These are phyloP conservation scores for Picea sitchensis DNA, from an alignment of 75 land plant species.

Conservation along the genomic window DNA sequence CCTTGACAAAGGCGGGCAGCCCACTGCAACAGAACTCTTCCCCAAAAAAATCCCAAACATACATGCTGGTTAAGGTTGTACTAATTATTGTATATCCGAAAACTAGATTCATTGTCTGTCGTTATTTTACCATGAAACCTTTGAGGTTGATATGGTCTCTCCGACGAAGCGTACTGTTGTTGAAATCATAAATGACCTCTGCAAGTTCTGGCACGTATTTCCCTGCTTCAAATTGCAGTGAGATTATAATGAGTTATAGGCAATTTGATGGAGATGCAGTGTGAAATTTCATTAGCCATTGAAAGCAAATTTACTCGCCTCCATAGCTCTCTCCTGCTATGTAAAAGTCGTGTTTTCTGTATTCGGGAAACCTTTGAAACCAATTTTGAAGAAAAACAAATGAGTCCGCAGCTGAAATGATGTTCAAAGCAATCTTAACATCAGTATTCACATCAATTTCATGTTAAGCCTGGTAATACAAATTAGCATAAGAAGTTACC, in stretches of 20 bases:
- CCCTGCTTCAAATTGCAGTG: conserved; percentile 25
- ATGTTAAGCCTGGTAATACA: too few relatives aligned
- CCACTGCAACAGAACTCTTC: too few relatives aligned
- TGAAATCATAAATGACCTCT: conserved; percentile 45
- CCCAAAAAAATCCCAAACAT: too few relatives aligned
- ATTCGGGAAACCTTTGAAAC: conserved; percentile 69
- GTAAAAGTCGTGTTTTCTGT: conserved; percentile 48
- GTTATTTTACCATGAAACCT: conserved; percentile 57
- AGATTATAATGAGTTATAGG: too few relatives aligned
- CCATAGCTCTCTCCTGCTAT: conserved; percentile 87
- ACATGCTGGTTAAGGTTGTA: too few relatives aligned
- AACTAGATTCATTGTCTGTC: too few relatives aligned
- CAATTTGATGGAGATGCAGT: too few relatives aligned
- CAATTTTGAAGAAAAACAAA: conserved; percentile 57
- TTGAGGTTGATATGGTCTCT: conserved; percentile 40
- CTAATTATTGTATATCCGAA: too few relatives aligned
- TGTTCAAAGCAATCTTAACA: not conserved
- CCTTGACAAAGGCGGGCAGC: too few relatives aligned
- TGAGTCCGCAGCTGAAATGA: conserved; percentile 50
- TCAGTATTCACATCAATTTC: not conserved
- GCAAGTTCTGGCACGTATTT: conserved; percentile 65
- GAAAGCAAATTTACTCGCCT: conserved; percentile 22
- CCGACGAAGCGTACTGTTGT: conserved; percentile 15
- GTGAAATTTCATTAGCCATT: too few relatives aligned
- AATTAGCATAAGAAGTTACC: not conserved